Percentiles rank a stretch among this genome's conserved stretches.
phyloP scores from a whole-genome alignment of 371 early-diverging fungal species.

The Lichtheimia ornata region DNA sequence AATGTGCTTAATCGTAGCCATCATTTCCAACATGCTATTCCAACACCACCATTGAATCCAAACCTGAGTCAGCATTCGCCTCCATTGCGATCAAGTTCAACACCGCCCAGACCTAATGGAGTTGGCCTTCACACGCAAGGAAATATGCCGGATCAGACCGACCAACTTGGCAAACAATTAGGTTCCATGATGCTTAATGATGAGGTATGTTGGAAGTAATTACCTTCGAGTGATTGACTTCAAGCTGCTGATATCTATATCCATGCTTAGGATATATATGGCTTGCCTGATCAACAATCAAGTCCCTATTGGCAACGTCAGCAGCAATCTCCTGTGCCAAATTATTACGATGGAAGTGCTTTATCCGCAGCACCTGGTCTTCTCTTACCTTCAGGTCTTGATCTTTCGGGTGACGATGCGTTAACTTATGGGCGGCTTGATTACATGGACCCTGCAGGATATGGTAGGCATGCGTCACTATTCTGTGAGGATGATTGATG shows the following conservation, averaged over 20 bases:
- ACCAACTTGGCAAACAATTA: conserved; percentile 22
- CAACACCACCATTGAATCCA: conserved; percentile 35
- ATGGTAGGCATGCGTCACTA: background rate
- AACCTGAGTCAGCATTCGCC: conserved; percentile 21
- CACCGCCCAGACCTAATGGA: conserved; percentile 44
- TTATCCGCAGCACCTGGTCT: background rate
- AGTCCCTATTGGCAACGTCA: conserved; percentile 9
- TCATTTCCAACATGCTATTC: conserved; percentile 10
- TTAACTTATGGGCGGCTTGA: background rate
- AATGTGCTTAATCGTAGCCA: too few relatives aligned
- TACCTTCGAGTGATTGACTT: too few relatives aligned
- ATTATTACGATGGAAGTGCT: conserved; percentile 5
- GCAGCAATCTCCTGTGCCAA: background rate
- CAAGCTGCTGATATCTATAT: background rate
- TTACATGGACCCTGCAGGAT: conserved; percentile 5
- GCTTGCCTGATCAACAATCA: background rate
- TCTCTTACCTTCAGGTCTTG: conserved; percentile 11
- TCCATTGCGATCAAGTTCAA: conserved; percentile 49
- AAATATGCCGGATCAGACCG: conserved; percentile 6
- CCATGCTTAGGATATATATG: conserved; percentile 3
- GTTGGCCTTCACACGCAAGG: conserved; percentile 9
- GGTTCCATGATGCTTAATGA: conserved; percentile 33
- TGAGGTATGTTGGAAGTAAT: conserved; percentile 19
- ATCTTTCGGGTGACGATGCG: conserved; percentile 6
- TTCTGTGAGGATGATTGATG: background rate